These are phyloP conservation scores for Ganoderma multipileum DNA, from an alignment of 1,284 basidiomycete genomes.

Conservation along the genomic window DNA sequence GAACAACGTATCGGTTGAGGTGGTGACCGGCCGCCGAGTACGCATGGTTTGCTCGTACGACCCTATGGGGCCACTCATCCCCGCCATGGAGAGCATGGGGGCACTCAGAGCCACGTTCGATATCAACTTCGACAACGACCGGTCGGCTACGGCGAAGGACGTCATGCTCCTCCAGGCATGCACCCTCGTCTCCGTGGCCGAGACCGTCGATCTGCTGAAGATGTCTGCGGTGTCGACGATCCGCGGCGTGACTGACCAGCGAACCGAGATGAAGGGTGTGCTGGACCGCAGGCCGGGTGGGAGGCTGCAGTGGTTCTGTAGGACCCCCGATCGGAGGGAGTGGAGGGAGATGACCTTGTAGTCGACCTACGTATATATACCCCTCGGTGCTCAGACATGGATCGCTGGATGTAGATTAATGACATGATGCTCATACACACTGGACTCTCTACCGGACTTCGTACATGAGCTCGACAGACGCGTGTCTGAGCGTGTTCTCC, in stretches of 20 bases:
- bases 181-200: neutral
- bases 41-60: neutral
- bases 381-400: neutral
- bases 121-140: neutral
- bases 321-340: neutral
- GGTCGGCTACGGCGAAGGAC: neutral
- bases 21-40: neutral
- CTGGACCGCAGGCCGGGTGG: neutral
- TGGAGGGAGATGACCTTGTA: neutral
- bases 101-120: neutral
- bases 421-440: neutral
- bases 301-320: neutral
- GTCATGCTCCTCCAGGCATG: neutral
- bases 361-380: neutral
- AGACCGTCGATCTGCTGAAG: neutral
- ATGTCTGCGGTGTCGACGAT: neutral
- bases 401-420: neutral
- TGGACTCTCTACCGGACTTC: constrained; percentile 11
- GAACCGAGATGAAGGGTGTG: neutral
- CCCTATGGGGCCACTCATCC: neutral
- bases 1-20: neutral
- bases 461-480: constrained; percentile 16
- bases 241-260: neutral
- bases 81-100: neutral
- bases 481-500: constrained; percentile 12